A percentile compares a stretch with the other conserved stretches of the same genome.
Conservation (phyloP, 139 green algal species). For the Spirogloea muscicola region DNA sequence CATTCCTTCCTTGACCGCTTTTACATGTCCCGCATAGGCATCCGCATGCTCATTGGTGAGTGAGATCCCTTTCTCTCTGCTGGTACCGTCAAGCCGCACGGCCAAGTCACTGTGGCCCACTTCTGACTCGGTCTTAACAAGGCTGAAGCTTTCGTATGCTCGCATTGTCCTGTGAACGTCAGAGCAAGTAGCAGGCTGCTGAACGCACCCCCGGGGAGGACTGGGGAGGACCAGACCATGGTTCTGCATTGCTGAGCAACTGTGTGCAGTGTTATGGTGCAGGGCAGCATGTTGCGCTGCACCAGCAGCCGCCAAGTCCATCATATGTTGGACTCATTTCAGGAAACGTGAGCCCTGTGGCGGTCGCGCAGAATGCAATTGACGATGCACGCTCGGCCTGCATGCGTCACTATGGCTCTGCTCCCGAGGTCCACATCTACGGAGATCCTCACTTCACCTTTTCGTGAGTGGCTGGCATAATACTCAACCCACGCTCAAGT, state of each 20-base stretch:
- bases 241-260: too few species aligned
- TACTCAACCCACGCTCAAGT: too few species aligned
- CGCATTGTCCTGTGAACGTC: too few species aligned
- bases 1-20: slow-evolving; percentile 96
- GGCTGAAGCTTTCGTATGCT: too few species aligned
- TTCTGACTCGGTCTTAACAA: too few species aligned
- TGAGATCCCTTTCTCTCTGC: slow-evolving; percentile 8
- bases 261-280: not conserved
- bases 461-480: slow-evolving; percentile 53
- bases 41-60: slow-evolving; percentile 92
- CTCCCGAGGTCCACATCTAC: slow-evolving; percentile 79
- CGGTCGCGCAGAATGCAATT: slow-evolving; percentile 80
- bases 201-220: too few species aligned
- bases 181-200: too few species aligned
- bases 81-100: too few species aligned
- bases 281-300: slow-evolving; percentile 36
- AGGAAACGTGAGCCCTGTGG: slow-evolving; percentile 59
- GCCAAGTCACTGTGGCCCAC: too few species aligned
- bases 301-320: slow-evolving; percentile 53
- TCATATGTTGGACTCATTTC: slow-evolving; percentile 84
- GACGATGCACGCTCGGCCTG: slow-evolving; percentile 89
- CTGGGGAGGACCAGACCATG: too few species aligned
- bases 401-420: slow-evolving; percentile 80
- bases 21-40: slow-evolving; percentile 96
- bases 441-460: slow-evolving; percentile 85